These are phyloP conservation scores for Theobroma grandiflorum DNA, from an alignment of 441 rosid species.

Conservation along the genomic window DNA sequence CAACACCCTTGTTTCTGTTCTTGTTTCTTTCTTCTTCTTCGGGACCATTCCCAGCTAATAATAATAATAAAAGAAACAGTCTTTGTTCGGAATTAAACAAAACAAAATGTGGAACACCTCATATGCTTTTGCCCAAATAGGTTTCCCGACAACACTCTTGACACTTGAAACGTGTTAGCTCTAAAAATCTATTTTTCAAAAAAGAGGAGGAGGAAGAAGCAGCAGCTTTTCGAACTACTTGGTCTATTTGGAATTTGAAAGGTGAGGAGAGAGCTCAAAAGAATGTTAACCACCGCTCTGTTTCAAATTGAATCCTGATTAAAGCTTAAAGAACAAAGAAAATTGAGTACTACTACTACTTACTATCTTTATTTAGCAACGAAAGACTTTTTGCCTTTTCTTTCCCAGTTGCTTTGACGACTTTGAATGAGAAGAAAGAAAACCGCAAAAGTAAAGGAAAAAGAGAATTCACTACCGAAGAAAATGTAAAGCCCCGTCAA, in stretches of 20 bases:
- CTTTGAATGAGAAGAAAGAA: not conserved
- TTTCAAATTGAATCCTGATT: not conserved
- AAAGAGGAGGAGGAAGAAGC: too few species aligned
- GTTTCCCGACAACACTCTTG: not conserved
- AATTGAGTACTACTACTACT: not conserved
- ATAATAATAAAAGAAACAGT: not conserved
- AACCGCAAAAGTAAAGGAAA: not conserved
- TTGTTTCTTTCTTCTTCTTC: not conserved
- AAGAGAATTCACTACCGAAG: not conserved
- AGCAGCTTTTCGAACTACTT: not conserved
- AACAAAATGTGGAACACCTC: not conserved
- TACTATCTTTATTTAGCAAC: not conserved
- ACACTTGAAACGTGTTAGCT: not conserved
- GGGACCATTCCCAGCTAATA: slow-evolving; percentile 12
- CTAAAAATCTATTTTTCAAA: not conserved
- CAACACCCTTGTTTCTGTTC: not conserved
- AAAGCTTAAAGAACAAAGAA: not conserved
- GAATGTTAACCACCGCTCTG: not conserved
- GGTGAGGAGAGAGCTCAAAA: not conserved
- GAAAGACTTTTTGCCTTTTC: not conserved
- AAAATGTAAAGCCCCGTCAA: not conserved
- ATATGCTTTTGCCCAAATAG: not conserved
- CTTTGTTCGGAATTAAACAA: slow-evolving; percentile 10
- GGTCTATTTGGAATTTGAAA: not conserved
- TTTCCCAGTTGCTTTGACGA: not conserved